Base-by-base conservation (phyloP, 768 basidiomycete species). In the Suillus variegatus region DNA sequence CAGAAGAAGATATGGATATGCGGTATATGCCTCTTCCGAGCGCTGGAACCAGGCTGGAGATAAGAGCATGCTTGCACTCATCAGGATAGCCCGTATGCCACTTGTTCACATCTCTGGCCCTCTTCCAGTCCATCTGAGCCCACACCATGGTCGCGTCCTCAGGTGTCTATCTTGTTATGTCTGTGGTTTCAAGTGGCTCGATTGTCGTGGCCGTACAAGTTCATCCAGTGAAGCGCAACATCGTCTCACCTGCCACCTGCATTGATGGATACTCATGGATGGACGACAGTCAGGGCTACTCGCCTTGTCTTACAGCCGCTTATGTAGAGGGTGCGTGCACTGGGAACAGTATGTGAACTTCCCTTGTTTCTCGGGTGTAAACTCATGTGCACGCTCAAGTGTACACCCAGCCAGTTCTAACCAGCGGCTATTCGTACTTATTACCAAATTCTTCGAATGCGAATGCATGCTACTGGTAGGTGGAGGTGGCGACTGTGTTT, bases 391-490 rank as follows among this genome's bases (percentile, higher is more conserved):
- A 20, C 41, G 22, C 38, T 35, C 44, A 44, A 46, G 77, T 67
- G 62, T 63, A 76, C 68, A 65, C 66, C 61, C 76, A 77, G 22
- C 74, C 73, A 18, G 64, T 67, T 40, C 61, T 76, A 1, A 65
- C 65, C 7, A 10, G 66, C 22, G 67, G 65, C 20, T 49, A 65
- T 25, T 22, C n/a, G 3, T 76, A 76, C 57, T 0, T 69, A 54
- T n/a, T 72, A 9, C 76, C 75, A n/a, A 69, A 61, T 49, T 70
- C 68, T 4, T 25, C 70, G 0, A 77, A 62, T 0, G 71, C 52
- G 7, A 77, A 69, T 47, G 63, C 68, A 35, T 76, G 75, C 60
- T 76, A 73, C 36, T 76, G 75, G 75, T 77, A 67, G 1, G 72
- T 38, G 41, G 18, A 5, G 18, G 20, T 20, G 14, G 7, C 38